phyloP scores from a whole-genome alignment of 2,329 filamentous ascomycete species.

The Pestalotiopsis sp. region DNA sequence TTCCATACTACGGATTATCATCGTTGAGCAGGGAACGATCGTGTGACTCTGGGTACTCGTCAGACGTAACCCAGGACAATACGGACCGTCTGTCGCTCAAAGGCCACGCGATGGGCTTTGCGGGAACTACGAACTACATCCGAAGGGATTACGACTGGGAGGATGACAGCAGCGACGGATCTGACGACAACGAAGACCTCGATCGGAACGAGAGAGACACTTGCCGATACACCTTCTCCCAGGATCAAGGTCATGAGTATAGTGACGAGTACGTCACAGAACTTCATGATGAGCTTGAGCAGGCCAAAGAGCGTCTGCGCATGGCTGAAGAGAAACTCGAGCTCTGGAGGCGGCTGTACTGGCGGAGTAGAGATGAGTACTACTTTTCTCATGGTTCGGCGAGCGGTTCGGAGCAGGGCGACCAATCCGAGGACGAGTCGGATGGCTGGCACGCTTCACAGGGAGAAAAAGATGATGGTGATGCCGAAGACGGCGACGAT shows the following conservation, averaged over 20 bases:
- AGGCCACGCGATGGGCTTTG: not conserved
- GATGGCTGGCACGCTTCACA: not conserved
- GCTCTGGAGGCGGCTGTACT: not conserved
- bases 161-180: not conserved
- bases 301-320: not conserved
- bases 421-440: not conserved
- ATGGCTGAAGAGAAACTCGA: not conserved
- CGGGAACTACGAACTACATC: not conserved
- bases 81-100: not conserved
- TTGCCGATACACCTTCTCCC: not conserved
- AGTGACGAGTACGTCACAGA: not conserved
- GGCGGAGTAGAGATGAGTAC: slow-evolving; percentile 2
- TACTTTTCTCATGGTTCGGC: not conserved
- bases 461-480: no score
- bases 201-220: not conserved
- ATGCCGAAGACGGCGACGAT: not conserved
- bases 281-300: not conserved
- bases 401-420: not conserved
- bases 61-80: not conserved
- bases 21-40: not conserved
- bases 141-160: not conserved
- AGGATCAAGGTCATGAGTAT: not conserved
- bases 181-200: not conserved
- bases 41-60: not conserved
- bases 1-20: not conserved